Percentiles rank a stretch among this genome's conserved stretches.
These are phyloP conservation scores for Rhodotorula paludigena DNA, from an alignment of 768 basidiomycete genomes.

Conservation along the genomic window DNA sequence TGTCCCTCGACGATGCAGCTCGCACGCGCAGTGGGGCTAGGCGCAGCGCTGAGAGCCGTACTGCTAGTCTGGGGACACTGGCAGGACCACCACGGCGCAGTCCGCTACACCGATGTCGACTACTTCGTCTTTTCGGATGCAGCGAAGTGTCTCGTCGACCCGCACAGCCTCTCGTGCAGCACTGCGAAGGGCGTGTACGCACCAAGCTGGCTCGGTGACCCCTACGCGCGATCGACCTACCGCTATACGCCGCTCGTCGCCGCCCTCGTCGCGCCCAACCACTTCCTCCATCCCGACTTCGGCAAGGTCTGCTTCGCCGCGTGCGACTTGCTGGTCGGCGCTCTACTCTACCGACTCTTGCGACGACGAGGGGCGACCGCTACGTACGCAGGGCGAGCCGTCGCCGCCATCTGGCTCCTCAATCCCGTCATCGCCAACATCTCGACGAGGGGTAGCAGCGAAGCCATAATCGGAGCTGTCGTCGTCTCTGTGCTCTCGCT, in stretches of 20 bases:
- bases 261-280: conserved; percentile 71
- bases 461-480: conserved; percentile 73
- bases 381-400: conserved; percentile 39
- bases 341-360: conserved; percentile 57
- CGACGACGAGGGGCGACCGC: conserved; percentile 28
- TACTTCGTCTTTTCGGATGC: conserved; percentile 95
- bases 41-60: conserved; percentile 59
- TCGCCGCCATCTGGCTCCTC: conserved; percentile 66
- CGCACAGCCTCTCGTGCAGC: conserved; percentile 46
- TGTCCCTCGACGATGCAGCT: conserved; percentile 14
- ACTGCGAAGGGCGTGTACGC: conserved; percentile 13
- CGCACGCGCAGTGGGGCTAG: neutral
- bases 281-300: conserved; percentile 72
- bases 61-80: conserved; percentile 82
- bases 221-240: conserved; percentile 86
- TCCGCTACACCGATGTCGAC: conserved; percentile 98
- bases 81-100: conserved; percentile 72
- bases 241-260: conserved; percentile 94
- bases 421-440: conserved; percentile 94
- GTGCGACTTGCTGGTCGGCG: conserved; percentile 74
- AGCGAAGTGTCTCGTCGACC: conserved; percentile 61
- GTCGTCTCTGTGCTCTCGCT: conserved; percentile 63
- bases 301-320: conserved; percentile 84
- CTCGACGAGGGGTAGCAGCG: conserved; percentile 93
- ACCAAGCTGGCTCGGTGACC: conserved; percentile 53